Percentiles rank a stretch among this genome's conserved stretches.
Evolutionary conservation across 768 basidiomycete genomes (phyloP).

Genomic region (Phylloporus scabripes): DNA sequence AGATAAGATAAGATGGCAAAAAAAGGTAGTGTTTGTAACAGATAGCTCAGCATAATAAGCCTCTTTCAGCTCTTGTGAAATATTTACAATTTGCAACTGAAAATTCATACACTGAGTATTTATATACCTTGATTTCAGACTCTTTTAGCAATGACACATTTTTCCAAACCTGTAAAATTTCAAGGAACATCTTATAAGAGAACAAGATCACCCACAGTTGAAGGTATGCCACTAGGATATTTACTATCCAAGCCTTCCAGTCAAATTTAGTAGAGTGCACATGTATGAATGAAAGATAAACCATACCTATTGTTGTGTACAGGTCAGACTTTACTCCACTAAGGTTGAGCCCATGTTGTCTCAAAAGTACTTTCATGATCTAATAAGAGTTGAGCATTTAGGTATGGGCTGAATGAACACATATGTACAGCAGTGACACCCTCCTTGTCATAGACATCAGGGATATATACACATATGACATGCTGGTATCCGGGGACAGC

Average conservation of each 20-base stretch:
- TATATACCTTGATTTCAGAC: conserved; percentile 54
- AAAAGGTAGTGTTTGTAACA: too few species aligned
- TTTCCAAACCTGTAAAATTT: conserved; percentile 57
- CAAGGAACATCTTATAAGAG: neutral
- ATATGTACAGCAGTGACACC: conserved; percentile 52
- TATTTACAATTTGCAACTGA: neutral
- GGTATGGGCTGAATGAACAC: neutral
- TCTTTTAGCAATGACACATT: conserved; percentile 53
- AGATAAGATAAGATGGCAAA: too few species aligned
- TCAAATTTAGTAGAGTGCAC: neutral
- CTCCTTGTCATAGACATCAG: conserved; percentile 63
- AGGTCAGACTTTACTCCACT: conserved; percentile 69
- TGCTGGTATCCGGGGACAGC: conserved; percentile 51
- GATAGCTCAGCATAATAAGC: conserved; percentile 49
- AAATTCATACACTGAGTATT: neutral
- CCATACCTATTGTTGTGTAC: conserved; percentile 56
- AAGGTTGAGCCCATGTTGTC: conserved; percentile 59
- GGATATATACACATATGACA: conserved; percentile 66
- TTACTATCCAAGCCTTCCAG: conserved; percentile 67
- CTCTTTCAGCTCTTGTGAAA: conserved; percentile 53
- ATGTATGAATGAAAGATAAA: neutral
- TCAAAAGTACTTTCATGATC: conserved; percentile 66
- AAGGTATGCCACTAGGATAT: conserved; percentile 64
- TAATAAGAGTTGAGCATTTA: conserved; percentile 5
- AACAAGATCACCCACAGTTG: conserved; percentile 45